Evolutionary conservation across 2,329 filamentous ascomycete genomes (phyloP).

Genomic region (Ceratocystis albifundus): DNA sequence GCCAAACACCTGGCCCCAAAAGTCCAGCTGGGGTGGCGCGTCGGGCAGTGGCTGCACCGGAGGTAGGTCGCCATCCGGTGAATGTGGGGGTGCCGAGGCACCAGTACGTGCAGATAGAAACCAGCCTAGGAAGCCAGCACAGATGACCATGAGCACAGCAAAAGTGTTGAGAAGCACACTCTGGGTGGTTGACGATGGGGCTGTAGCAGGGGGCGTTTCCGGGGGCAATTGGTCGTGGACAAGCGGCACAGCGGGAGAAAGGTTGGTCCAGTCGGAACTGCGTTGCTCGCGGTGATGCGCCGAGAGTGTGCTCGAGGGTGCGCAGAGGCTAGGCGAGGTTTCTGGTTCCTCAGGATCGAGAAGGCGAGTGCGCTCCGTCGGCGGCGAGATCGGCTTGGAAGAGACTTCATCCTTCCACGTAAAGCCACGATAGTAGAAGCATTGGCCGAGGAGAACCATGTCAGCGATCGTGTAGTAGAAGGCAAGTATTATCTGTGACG

Average conservation of each 20-base stretch:
- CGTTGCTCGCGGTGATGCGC: constrained; percentile 35
- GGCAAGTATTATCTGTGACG: constrained; percentile 62
- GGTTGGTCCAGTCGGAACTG: constrained; percentile 46
- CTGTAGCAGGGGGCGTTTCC: neutral
- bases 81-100: neutral
- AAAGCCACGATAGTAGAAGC: constrained; percentile 92
- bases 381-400: constrained; percentile 23
- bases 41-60: constrained; percentile 29
- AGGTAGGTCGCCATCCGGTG: constrained; percentile 29
- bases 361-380: constrained; percentile 44
- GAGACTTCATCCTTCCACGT: constrained; percentile 47
- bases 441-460: constrained; percentile 75
- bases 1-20: constrained; percentile 79
- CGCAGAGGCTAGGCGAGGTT: neutral
- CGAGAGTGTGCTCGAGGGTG: constrained; percentile 30
- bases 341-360: constrained; percentile 28
- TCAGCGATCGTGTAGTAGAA: constrained; percentile 90
- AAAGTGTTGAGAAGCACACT: constrained; percentile 59
- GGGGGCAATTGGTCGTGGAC: constrained; percentile 39
- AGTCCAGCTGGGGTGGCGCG: constrained; percentile 48
- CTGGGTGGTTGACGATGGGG: constrained; percentile 40
- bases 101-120: constrained; percentile 48
- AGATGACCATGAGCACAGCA: constrained; percentile 68
- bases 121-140: constrained; percentile 77
- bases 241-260: constrained; percentile 75